A percentile compares a stretch with the other conserved stretches of the same genome.
phyloP scores from a whole-genome alignment of 768 basidiomycete species.

The Boletales sp. region DNA sequence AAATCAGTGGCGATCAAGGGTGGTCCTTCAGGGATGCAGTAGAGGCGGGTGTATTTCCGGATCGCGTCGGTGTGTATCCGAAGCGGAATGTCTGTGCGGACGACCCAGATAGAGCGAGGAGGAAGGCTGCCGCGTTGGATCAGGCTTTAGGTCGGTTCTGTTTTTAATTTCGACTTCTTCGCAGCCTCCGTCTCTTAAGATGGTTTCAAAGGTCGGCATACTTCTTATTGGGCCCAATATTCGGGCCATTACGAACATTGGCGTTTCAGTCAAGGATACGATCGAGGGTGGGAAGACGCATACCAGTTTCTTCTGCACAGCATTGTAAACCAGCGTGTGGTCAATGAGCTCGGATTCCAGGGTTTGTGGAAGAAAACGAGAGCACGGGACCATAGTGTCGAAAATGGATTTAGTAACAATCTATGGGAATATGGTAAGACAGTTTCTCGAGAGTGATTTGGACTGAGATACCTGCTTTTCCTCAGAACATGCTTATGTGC shows the following conservation, averaged over 20 bases:
- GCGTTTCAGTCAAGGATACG: slow-evolving; percentile 64
- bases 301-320: slow-evolving; percentile 47
- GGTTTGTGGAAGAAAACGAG: slow-evolving; percentile 54
- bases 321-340: slow-evolving; percentile 17
- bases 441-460: not conserved
- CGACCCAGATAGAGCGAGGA: slow-evolving; percentile 15
- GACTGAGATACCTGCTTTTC: not conserved
- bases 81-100: slow-evolving; percentile 18
- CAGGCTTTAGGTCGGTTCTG: slow-evolving; percentile 31
- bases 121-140: slow-evolving; percentile 29
- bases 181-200: slow-evolving; percentile 15
- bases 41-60: slow-evolving; percentile 58
- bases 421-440: slow-evolving; percentile 67
- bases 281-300: slow-evolving; percentile 70
- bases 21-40: slow-evolving; percentile 73
- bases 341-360: slow-evolving; percentile 62
- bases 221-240: slow-evolving; percentile 42
- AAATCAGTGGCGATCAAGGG: slow-evolving; percentile 58
- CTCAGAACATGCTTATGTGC: slow-evolving; percentile 59
- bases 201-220: slow-evolving; percentile 34
- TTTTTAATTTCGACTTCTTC: slow-evolving; percentile 3
- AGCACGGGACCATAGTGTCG: slow-evolving; percentile 40
- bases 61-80: slow-evolving; percentile 41
- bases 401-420: slow-evolving; percentile 36
- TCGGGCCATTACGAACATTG: slow-evolving; percentile 62